Conservation (phyloP, 78 protist genomes). For the Guillardia theta region DNA sequence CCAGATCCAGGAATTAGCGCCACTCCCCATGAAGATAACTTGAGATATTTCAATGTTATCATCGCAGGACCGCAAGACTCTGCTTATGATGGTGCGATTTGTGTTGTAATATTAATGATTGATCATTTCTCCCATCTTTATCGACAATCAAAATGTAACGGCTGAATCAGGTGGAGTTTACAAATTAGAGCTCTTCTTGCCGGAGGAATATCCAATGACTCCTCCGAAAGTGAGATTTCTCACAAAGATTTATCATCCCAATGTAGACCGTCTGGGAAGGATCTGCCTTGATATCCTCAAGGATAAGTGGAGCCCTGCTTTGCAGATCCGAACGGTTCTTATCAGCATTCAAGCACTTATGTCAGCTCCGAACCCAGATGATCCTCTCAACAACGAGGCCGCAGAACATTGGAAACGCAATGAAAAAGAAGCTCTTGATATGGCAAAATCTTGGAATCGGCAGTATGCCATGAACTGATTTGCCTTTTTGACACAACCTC, state of each 20-base stretch:
- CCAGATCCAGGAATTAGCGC: conserved; percentile 86
- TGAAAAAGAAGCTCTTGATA: conserved; percentile 52
- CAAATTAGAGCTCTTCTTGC: conserved; percentile 89
- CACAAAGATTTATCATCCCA: conserved; percentile 96
- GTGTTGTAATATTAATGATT: background rate
- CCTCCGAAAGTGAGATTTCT: conserved; percentile 82
- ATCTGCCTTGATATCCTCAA: conserved; percentile 98
- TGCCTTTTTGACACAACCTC: no score
- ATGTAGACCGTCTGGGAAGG: conserved; percentile 93
- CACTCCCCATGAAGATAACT: conserved; percentile 80
- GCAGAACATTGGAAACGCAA: conserved; percentile 73
- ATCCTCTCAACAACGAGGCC: conserved; percentile 83
- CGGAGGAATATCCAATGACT: conserved; percentile 96
- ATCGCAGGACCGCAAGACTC: conserved; percentile 83
- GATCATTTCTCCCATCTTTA: background rate
- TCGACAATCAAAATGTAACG: background rate
- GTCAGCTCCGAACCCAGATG: conserved; percentile 93
- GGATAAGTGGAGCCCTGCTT: conserved; percentile 99
- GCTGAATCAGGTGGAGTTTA: conserved; percentile 79
- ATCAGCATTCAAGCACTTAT: conserved; percentile 79
- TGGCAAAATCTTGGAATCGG: background rate
- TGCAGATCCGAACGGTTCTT: conserved; percentile 93
- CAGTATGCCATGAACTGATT: background rate
- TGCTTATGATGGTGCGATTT: conserved; percentile 79
- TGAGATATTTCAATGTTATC: conserved; percentile 87